Base-by-base conservation (phyloP, 2,329 filamentous ascomycete species). In the Colletotrichum filicis region DNA sequence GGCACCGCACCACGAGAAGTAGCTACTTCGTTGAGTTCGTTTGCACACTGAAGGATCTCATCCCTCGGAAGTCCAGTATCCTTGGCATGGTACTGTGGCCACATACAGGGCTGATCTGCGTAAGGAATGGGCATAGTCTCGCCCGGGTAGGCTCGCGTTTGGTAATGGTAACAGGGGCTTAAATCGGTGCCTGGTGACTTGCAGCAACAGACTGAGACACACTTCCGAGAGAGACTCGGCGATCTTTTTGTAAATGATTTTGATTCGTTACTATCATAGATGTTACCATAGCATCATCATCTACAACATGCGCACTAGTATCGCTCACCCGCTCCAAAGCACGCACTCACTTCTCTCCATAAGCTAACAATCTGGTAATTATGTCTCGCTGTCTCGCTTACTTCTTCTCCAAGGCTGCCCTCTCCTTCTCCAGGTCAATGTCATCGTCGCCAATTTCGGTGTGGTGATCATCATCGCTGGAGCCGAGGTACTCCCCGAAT, bases 401-500 rank as follows among this genome's bases (percentile, higher is more conserved):
- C 26, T 53, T 19, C 12, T 53, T 63, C 12, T 53, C 42, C n/a
- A 28, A 35, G 2, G 28, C 28, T 24, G 24, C 24, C 16, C 5
- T 26, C 16, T 55, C 46, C 32, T 64, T 64, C 30, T 64, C 61
- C 7, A 42, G 16, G 16, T 64, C 61, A 8, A 26, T 14, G 16
- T 55, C 61, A 42, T 42, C 22, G 16, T 64, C 49, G n/a, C 61
- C 61, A 14, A 56, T 22, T 22, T 64, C 61, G 8, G 61, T 64
- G 14, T 8, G 49, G 16, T 28, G 49, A n/a, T 64, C 61, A 14
- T 64, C 61, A 8, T 64, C 61, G 30, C 46, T 11, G 4, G 49
- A 8, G 46, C 61, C 70, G 19, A 85, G 76, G 65, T 81, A 85
- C 66, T 83, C 80, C 59, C 79, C 82, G 69, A 85, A 85, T 1